Evolutionary conservation across 2,329 filamentous ascomycete species (phyloP), one percentile per base, ranked within the genome.

Genomic region (Stachybotrys echinatus): DNA sequence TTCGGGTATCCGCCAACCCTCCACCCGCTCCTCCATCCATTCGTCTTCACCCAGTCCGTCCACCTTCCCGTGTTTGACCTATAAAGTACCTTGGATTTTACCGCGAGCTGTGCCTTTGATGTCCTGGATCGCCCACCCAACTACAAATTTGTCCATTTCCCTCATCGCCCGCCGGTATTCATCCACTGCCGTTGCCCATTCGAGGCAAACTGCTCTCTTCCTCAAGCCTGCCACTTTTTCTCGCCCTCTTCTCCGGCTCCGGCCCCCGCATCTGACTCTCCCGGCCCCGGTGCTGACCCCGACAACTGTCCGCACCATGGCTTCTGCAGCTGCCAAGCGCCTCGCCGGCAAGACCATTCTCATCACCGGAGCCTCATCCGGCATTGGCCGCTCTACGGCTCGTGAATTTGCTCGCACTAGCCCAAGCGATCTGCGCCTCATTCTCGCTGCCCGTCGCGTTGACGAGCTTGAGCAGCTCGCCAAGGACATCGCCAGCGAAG

Each of bases 281-380:
- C 27, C 27, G 27, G 27, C 27, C 14, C 27, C 27, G 27, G 27
- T 14, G 14, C 14, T n/a, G n/a, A n/a, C 27, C 27, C 27, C 27
- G 14, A 34, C 27, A 8, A 8, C 14, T 14, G 10, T 14, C 27
- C 40, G 64, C 60, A 70, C 64, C 54, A 79, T 79, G 75, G 63
- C 73, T 34, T 81, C 89, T 38, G 83, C 86, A 62, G 84, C 88
- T 72, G 79, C 79, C 55, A 87, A 90, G 69, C 91, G 92, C 74
- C 88, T 99, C 53, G 80, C 87, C 62, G 91, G 91, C 80, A 97
- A 97, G 75, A 97, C 91, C 5, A 77, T 97, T 52, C 71, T 97
- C 50, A 81, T 99, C 55, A 97, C 94, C 5, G 94, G 94, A 50
- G 94, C 94, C 27, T 94, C 88, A 4, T 95, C 90, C 19, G 94